Base-by-base conservation (phyloP, 148 eudicot genomes). In the Rhododendron molle region DNA sequence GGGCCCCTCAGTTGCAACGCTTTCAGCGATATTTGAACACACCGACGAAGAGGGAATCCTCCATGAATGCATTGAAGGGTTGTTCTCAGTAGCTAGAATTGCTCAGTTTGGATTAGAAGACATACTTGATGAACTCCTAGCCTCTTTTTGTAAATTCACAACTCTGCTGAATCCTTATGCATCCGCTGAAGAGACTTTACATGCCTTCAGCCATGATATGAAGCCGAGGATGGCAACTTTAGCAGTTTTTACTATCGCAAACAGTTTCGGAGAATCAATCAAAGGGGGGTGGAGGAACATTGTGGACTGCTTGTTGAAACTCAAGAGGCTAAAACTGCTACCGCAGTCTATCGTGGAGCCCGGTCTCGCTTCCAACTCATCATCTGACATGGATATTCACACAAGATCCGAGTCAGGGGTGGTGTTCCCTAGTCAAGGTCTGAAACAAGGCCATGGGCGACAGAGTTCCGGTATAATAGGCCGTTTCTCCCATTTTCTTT, bases 161-260 rank as follows among this genome's bases (percentile, higher is more conserved):
- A 97, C 94, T 3, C 81, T 97, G 60, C 71, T 97, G 38, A 97
- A 97, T 85, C 99, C 99, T 60, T 97, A 97, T 32, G 99, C 98
- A 15, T 97, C 99, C 0, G 86, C 96, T 9, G 99, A 97, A 86
- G 99, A 97, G 85, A 97, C 99, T 8, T 76, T 97, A 0, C 94
- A 94, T 87, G 93, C 94, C 56, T 97, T 97, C 81, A 91, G 95
- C 83, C 92, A 95, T 76, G 98, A 97, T 46, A 86, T 91, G 90
- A 97, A 97, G 87, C 98, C 99, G 2, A 93, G 96, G 87, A 94
- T 95, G 95, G 98, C 99, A 6, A 94, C 96, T 16, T 90, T 97
- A 5, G 98, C 98, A 0, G 95, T 95, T 87, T 95, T 95, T 88
- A 94, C 96, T 12, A 90, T 95, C 36, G 98, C 95, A 16, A 97